phyloP scores from a whole-genome alignment of 768 basidiomycete genomes.

The Lactarius sanguifluus region DNA sequence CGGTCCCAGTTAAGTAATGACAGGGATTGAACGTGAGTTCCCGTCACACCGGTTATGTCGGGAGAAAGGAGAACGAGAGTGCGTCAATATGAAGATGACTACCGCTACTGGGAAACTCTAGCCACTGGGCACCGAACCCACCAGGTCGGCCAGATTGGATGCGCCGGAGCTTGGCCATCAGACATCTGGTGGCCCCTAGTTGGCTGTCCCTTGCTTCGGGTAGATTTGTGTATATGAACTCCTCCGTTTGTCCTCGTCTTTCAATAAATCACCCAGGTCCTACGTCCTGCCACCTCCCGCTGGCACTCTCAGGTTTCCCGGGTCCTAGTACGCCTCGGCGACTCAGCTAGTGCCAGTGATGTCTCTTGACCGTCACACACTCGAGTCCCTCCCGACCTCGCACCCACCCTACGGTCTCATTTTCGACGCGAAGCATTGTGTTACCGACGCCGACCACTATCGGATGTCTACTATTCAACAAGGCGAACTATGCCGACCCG shows the following conservation, averaged over 20 bases:
- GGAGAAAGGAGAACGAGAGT: constrained; percentile 9
- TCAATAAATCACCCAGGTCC: constrained; percentile 19
- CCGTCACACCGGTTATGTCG: constrained; percentile 23
- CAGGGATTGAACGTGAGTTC: constrained; percentile 19
- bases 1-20: constrained; percentile 21
- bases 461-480: not conserved
- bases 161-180: constrained; percentile 18
- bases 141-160: constrained; percentile 22
- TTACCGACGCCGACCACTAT: constrained; percentile 12
- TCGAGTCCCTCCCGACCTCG: constrained; percentile 10
- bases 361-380: constrained; percentile 13
- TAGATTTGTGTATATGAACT: constrained; percentile 23
- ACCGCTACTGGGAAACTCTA: constrained; percentile 10
- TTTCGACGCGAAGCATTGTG: constrained; percentile 17
- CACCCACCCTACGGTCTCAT: constrained; percentile 1
- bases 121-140: constrained; percentile 21
- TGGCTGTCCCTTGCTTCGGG: constrained; percentile 24
- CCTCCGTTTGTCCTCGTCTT: constrained; percentile 1
- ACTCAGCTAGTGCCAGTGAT: constrained; percentile 13
- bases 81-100: constrained; percentile 14
- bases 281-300: constrained; percentile 19
- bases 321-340: constrained; percentile 9
- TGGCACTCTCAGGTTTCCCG: constrained; percentile 14
- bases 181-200: constrained; percentile 23
- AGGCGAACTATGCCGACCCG: constrained; percentile 5